Conservation (phyloP, 176 grass and related monocot species). For the Hyparrhenia diplandra region DNA sequence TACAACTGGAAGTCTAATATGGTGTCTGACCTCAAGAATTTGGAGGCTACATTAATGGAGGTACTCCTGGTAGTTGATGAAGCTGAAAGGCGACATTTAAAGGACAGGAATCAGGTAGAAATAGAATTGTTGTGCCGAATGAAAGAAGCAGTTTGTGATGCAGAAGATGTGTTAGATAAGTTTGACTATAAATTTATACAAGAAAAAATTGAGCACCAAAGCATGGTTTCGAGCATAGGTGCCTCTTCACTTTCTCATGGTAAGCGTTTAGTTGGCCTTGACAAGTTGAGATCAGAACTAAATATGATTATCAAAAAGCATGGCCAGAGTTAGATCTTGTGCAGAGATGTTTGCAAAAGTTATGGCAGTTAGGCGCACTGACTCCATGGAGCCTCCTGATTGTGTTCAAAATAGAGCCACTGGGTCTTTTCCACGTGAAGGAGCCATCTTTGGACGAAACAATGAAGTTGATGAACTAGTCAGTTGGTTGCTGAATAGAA, state of each 20-base stretch:
- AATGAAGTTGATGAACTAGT: slow-evolving; percentile 17
- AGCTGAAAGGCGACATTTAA: slow-evolving; percentile 20
- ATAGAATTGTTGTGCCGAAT: slow-evolving; percentile 15
- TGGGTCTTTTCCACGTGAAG: neutral
- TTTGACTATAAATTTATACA: slow-evolving; percentile 32
- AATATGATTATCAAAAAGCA: neutral
- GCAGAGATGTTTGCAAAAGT: slow-evolving; percentile 24
- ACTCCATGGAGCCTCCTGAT: neutral
- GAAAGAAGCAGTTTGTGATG: slow-evolving; percentile 40
- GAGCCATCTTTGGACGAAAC: slow-evolving; percentile 16
- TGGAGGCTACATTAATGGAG: slow-evolving; percentile 26
- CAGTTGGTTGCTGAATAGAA: neutral
- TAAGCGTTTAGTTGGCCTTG: neutral
- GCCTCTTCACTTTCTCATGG: neutral
- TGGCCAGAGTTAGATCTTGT: slow-evolving; percentile 17
- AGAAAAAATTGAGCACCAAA: neutral
- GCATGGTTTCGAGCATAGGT: neutral
- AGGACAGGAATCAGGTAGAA: slow-evolving; percentile 16
- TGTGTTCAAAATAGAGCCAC: neutral
- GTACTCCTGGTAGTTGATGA: slow-evolving; percentile 19
- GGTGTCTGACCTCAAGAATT: slow-evolving; percentile 32
- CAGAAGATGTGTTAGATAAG: slow-evolving; percentile 45
- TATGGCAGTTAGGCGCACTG: neutral
- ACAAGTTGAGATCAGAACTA: neutral
- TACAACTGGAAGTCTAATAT: slow-evolving; percentile 3